Percentiles rank a stretch among this genome's conserved stretches.
Evolutionary conservation across 805 yeast species (phyloP).

Genomic region (Candida alai): DNA sequence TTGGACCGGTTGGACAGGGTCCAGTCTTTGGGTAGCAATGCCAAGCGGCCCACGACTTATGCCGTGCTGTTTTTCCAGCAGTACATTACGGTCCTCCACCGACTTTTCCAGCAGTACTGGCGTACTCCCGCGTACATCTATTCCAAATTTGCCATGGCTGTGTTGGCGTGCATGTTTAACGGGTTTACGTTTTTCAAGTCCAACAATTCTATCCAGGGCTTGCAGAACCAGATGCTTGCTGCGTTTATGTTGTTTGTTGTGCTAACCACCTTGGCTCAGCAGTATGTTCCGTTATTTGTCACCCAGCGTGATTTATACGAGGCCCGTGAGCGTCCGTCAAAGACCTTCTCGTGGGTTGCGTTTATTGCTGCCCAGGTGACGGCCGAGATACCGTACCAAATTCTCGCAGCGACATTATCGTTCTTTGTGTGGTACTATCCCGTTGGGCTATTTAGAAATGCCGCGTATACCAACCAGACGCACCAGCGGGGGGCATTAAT

Average conservation of each 20-base stretch:
- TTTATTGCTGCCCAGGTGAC: conserved; percentile 59
- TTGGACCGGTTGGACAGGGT: conserved; percentile 18
- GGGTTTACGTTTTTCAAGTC: conserved; percentile 68
- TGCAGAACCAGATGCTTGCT: conserved; percentile 69
- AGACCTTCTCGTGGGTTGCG: conserved; percentile 63
- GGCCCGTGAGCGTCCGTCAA: conserved; percentile 70
- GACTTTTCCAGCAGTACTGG: conserved; percentile 40
- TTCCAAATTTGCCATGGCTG: conserved; percentile 44
- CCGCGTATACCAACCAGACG: conserved; percentile 17
- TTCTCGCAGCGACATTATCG: conserved; percentile 60
- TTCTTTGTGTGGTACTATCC: conserved; percentile 55
- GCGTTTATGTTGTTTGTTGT: conserved; percentile 63
- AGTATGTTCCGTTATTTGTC: conserved; percentile 53
- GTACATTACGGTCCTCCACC: conserved; percentile 18
- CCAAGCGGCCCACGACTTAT: conserved; percentile 13
- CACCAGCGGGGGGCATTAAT: conserved; percentile 56
- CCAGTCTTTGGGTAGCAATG: conserved; percentile 13
- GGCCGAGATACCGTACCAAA: conserved; percentile 65
- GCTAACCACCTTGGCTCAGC: conserved; percentile 56
- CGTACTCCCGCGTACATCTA: conserved; percentile 35
- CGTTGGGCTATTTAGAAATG: conserved; percentile 22
- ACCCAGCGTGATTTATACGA: conserved; percentile 64
- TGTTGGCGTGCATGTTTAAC: conserved; percentile 52
- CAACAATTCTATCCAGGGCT: conserved; percentile 26
- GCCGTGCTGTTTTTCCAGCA: conserved; percentile 19